Evolutionary conservation across 1,284 basidiomycete genomes (phyloP).

Genomic region (Trametes sp.): DNA sequence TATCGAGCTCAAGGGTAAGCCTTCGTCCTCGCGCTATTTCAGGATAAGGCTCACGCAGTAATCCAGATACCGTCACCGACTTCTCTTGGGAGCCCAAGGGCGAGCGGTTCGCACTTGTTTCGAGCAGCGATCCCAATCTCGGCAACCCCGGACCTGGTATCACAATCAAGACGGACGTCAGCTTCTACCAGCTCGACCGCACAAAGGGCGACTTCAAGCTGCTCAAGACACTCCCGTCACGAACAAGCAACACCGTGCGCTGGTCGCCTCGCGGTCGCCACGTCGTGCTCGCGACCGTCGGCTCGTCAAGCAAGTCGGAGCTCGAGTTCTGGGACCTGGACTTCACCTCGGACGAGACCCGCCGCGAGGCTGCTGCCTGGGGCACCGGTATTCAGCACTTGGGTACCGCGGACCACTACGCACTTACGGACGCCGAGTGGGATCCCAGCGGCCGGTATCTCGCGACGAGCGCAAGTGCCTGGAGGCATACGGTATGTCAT

Average conservation of each 20-base stretch:
- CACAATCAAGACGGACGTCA: constrained; percentile 95
- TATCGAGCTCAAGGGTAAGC: constrained; percentile 90
- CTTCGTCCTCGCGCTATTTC: too few species aligned
- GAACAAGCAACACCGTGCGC: constrained; percentile 94
- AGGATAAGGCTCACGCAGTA: neutral
- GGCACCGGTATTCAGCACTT: constrained; percentile 90
- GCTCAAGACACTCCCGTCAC: constrained; percentile 83
- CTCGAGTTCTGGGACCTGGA: constrained; percentile 99
- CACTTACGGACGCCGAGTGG: constrained; percentile 98
- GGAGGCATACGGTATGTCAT: constrained; percentile 87
- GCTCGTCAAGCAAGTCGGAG: constrained; percentile 95
- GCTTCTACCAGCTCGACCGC: constrained; percentile 95
- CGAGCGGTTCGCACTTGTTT: constrained; percentile 95
- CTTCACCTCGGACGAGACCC: constrained; percentile 80
- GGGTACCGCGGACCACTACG: constrained; percentile 95
- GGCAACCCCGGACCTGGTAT: constrained; percentile 89
- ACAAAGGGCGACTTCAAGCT: constrained; percentile 95
- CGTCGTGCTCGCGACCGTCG: constrained; percentile 95
- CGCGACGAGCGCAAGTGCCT: constrained; percentile 93
- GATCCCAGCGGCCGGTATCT: constrained; percentile 97
- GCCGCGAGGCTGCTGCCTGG: constrained; percentile 67
- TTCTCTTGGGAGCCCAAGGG: constrained; percentile 99
- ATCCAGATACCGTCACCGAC: constrained; percentile 89
- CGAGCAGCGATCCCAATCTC: constrained; percentile 93
- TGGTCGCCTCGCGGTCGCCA: constrained; percentile 99